A percentile compares a stretch with the other conserved stretches of the same genome.
Evolutionary conservation across 1,139 yeast species (phyloP).

Genomic region (Zygotorulaspora mrakii): DNA sequence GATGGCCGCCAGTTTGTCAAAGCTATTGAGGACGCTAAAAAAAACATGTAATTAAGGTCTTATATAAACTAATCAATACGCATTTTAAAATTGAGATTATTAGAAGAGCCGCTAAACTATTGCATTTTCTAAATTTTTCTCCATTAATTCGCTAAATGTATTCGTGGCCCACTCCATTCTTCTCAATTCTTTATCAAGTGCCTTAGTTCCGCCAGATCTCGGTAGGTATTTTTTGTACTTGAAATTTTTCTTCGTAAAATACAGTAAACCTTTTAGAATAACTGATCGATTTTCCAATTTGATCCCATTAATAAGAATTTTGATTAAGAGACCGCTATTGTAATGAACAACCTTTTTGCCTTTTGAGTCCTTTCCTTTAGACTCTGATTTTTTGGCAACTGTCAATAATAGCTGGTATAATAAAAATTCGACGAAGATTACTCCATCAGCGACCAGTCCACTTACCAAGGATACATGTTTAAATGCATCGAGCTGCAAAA

Average conservation of each 20-base stretch:
- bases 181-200: slow-evolving; percentile 49
- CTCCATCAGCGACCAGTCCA: slow-evolving; percentile 62
- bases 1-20: slow-evolving; percentile 66
- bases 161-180: slow-evolving; percentile 62
- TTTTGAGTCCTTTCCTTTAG: slow-evolving; percentile 41
- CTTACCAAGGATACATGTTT: slow-evolving; percentile 73
- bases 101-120: not conserved
- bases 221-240: slow-evolving; percentile 49
- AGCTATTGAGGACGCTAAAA: slow-evolving; percentile 48
- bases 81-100: too few species aligned
- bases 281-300: slow-evolving; percentile 54
- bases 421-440: slow-evolving; percentile 68
- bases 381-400: slow-evolving; percentile 62
- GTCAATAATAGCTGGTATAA: slow-evolving; percentile 64
- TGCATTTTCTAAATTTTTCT: slow-evolving; percentile 18
- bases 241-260: slow-evolving; percentile 57
- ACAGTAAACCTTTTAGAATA: slow-evolving; percentile 64
- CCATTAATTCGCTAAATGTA: slow-evolving; percentile 19
- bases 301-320: slow-evolving; percentile 53
- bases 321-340: slow-evolving; percentile 53
- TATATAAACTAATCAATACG: too few species aligned
- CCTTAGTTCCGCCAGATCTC: slow-evolving; percentile 36
- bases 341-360: slow-evolving; percentile 43
- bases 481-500: slow-evolving; percentile 67
- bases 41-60: slow-evolving; percentile 26